Evolutionary conservation across 495 filamentous ascomycete species (phyloP).

Genomic region (Trichoderma parareesei): DNA sequence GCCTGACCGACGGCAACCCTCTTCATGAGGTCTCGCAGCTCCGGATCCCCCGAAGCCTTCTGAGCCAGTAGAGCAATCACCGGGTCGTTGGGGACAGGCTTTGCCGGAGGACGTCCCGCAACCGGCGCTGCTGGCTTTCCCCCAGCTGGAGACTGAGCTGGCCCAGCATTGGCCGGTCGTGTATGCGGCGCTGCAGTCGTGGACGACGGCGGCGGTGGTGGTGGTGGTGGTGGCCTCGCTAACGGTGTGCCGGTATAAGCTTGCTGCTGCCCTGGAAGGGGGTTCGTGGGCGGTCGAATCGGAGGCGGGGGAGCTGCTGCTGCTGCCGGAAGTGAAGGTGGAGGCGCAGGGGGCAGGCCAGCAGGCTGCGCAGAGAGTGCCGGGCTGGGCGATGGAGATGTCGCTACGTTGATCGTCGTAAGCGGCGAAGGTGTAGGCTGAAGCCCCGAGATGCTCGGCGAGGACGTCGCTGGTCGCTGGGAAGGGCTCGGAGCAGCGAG

Average conservation of each 20-base stretch:
- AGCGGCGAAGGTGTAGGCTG: slow-evolving; percentile 1
- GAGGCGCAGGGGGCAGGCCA: slow-evolving; percentile 8
- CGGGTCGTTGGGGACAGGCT: slow-evolving; percentile 58
- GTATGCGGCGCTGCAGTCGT: not conserved
- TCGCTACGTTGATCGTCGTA: slow-evolving; percentile 2
- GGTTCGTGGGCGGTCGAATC: slow-evolving; percentile 16
- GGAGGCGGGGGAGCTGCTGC: slow-evolving; percentile 17
- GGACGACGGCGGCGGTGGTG: not conserved
- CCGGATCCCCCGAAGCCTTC: slow-evolving; percentile 72
- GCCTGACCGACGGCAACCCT: slow-evolving; percentile 86
- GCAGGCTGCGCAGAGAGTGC: not conserved
- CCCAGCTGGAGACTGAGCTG: slow-evolving; percentile 18
- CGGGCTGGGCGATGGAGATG: not conserved
- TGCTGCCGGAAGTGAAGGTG: slow-evolving; percentile 18
- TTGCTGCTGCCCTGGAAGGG: slow-evolving; percentile 16
- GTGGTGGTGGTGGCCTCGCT: slow-evolving; percentile 18
- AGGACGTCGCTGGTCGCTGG: slow-evolving; percentile 5
- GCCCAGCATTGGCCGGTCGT: slow-evolving; percentile 7
- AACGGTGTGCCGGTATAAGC: slow-evolving; percentile 17
- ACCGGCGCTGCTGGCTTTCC: slow-evolving; percentile 20
- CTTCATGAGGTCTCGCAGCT: slow-evolving; percentile 93
- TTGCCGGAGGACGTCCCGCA: slow-evolving; percentile 18
- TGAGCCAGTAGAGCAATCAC: slow-evolving; percentile 93
- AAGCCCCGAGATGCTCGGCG: slow-evolving; percentile 7
- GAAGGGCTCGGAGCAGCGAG: not conserved